phyloP scores from a whole-genome alignment of 2,329 filamentous ascomycete genomes.

The Penicillium sp. region DNA sequence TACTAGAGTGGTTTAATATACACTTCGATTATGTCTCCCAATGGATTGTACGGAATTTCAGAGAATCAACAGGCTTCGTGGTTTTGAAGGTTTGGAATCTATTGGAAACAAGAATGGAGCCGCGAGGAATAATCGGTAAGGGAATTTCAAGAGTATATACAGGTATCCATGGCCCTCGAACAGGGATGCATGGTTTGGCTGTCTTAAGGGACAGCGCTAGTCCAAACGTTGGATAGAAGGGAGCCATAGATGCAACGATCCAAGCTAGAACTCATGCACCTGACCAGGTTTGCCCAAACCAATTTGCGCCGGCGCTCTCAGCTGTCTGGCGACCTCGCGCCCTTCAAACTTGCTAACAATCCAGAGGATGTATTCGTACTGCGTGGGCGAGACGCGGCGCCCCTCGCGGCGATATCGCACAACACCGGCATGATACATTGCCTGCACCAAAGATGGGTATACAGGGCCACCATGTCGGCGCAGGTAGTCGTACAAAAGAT shows the following conservation, averaged over 20 bases:
- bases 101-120: background rate
- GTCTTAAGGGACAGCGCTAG: slow-evolving; percentile 12
- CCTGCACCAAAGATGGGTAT: slow-evolving; percentile 46
- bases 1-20: slow-evolving; percentile 19
- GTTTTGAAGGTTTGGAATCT: background rate
- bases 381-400: slow-evolving; percentile 32
- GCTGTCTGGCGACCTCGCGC: slow-evolving; percentile 37
- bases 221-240: background rate
- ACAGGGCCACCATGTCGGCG: slow-evolving; percentile 45
- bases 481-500: slow-evolving; percentile 51
- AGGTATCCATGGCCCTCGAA: background rate
- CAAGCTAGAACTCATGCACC: background rate
- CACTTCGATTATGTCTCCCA: slow-evolving; percentile 12
- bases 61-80: slow-evolving; percentile 3
- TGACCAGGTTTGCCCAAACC: slow-evolving; percentile 8
- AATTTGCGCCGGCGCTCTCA: slow-evolving; percentile 25
- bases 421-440: slow-evolving; percentile 54
- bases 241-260: background rate
- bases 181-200: slow-evolving; percentile 2
- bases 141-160: background rate
- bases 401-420: slow-evolving; percentile 45
- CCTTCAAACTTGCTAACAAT: slow-evolving; percentile 49
- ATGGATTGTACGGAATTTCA: slow-evolving; percentile 2
- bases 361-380: slow-evolving; percentile 48
- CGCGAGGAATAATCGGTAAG: no score